Conservation (phyloP, 108 stramenopile species). For the Pseudonitzschia pungens region DNA sequence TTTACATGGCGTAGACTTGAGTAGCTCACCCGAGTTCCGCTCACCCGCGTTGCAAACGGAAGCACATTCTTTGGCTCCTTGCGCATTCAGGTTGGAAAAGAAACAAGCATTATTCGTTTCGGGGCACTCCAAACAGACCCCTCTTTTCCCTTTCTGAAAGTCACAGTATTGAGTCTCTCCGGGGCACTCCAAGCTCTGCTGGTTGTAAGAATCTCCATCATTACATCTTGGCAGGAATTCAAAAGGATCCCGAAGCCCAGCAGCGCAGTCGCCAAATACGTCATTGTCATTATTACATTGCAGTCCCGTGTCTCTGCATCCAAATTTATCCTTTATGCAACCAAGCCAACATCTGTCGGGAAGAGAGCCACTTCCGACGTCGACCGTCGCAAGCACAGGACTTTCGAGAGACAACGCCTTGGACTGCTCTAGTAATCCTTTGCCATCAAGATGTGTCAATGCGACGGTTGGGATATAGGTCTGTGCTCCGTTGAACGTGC, state of each 20-base stretch:
- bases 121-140: background rate
- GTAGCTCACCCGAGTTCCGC: too few species aligned
- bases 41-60: background rate
- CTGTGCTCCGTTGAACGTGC: background rate
- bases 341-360: background rate
- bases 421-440: background rate
- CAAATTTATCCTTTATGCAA: constrained; percentile 1
- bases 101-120: background rate
- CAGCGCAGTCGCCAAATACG: constrained; percentile 1
- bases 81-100: background rate
- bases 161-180: constrained; percentile 1
- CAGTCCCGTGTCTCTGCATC: background rate
- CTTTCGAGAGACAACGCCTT: background rate
- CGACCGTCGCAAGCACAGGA: background rate
- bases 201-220: background rate
- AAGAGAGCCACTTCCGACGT: background rate
- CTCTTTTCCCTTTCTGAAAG: background rate
- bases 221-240: background rate
- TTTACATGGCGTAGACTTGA: background rate
- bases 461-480: background rate
- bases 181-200: background rate
- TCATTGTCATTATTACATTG: background rate
- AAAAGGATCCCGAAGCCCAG: background rate
- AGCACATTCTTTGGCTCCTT: constrained; percentile 2
- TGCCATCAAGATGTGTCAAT: constrained; percentile 8